Evolutionary conservation across 352 stramenopile genomes (phyloP), one percentile per base, ranked within the genome.

Genomic region (Pseudoperonospora humuli): DNA sequence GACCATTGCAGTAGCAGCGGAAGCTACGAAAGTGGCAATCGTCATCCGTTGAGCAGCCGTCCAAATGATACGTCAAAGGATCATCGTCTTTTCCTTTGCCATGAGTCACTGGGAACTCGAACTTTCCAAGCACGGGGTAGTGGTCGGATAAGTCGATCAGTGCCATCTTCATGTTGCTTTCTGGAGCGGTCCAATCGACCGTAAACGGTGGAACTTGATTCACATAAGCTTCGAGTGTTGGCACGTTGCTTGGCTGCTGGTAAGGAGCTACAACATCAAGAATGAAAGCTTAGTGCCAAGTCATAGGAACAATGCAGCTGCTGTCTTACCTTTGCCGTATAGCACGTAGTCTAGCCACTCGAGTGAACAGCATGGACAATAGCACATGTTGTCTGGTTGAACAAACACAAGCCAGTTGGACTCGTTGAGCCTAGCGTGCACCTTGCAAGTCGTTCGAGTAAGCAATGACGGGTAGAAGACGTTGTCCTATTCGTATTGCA

Each of bases 321-420:
- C 32, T 23, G 14, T 27, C 3, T 2, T 39, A 84, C 75, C 54
- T 80, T 81, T 59, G 15, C 67, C 77, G 28, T 81, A 84, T 1
- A 92, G 61, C 20, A 89, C 69, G 53, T 92, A 92, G 61, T 92
- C 79, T 14, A 92, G 51, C 79, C 79, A 92, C 47, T 92, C 79
- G 1, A 80, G 44, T 23, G 79, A 76, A 37, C 79, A 92, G 47
- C 79, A 92, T 0, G 79, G 64, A 33, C 79, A 92, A 38, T 74
- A 92, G 55, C 79, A 92, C 59, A 82, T 78, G 7, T 57, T 64
- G 15, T 71, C 57, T 5, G 49, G 45, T 11, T 70, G 34, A 25
- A 70, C 39, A 26, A 70, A 74, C 18, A 85, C 53, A 18, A 61
- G 54, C 26, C 51, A 38, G 17, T 59, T 49, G 8, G 56, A 36